Base-by-base conservation (phyloP, 257 asterid genomes). In the Salvia miltiorrhiza region DNA sequence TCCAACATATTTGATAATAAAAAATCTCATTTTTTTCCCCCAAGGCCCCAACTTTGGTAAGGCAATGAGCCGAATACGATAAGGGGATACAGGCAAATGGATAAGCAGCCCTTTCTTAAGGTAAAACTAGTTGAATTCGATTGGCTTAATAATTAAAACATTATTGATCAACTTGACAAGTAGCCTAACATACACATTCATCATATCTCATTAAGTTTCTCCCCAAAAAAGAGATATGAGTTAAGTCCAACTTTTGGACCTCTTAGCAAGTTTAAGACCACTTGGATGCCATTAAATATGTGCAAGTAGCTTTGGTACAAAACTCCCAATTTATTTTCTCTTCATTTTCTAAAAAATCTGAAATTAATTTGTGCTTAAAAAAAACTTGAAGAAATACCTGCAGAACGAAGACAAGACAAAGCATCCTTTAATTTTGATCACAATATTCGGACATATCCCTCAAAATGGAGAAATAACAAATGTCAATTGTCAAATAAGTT, bases 91-190 rank as follows among this genome's bases (percentile, higher is more conserved):
- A n/a, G n/a, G n/a, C n/a, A n/a, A n/a, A n/a, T n/a, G n/a, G n/a
- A n/a, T n/a, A n/a, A n/a, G n/a, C n/a, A 28, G 32, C 32, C 32
- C 4, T 28, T 28, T 28, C 32, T 28, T 28, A 1, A 28, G 4
- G 32, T 4, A 35, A 30, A 17, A n/a, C 33, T 10, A 7, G 30
- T 70, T 58, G 67, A 28, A 70, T 44, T 23, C 1, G 9, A 19
- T 70, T 70, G 60, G 58, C 68, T 7, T 28, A 69, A 40, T 24
- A 26, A 5, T 2, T 47, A 12, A 9, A 24, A 41, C 4, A 23
- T 68, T 10, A 39, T 16, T 16, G 7, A 17, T 10, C 74, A 24
- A 70, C 47, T 55, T 55, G 73, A 37, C 24, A 44, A 70, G 26
- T 30, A 47, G 44, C n/a, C 21, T 54, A 19, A 11, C 47, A 26